Evolutionary conservation across 148 eudicot genomes (phyloP).

Genomic region (Heliamphora exappendiculata): DNA sequence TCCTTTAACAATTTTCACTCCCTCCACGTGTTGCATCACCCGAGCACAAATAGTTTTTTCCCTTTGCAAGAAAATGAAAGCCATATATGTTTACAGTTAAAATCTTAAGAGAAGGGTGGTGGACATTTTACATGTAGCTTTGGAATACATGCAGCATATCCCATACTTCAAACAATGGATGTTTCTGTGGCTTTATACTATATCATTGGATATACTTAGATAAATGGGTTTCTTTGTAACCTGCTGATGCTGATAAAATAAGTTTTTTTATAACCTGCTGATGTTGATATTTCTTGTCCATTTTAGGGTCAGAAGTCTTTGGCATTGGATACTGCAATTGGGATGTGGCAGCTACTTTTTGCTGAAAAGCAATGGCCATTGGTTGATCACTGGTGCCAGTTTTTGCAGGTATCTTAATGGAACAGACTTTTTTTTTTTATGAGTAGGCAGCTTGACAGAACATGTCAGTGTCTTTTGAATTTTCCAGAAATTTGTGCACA

Average conservation of each 20-base stretch:
- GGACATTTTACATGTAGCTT: neutral
- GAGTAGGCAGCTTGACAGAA: neutral
- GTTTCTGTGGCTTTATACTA: neutral
- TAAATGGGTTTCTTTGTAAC: neutral
- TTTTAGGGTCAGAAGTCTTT: constrained; percentile 91
- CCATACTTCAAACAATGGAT: too few species aligned
- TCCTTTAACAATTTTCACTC: too few species aligned
- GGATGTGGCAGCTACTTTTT: constrained; percentile 92
- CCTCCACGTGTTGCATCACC: too few species aligned
- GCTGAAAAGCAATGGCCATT: constrained; percentile 89
- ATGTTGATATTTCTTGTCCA: constrained; percentile 1
- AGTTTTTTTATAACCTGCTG: neutral
- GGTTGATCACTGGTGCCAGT: constrained; percentile 92
- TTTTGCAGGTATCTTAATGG: constrained; percentile 61
- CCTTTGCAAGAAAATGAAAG: neutral
- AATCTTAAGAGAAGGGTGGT: too few species aligned
- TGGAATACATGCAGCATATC: neutral
- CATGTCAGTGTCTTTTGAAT: neutral
- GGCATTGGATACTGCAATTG: constrained; percentile 94
- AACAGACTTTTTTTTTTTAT: neutral
- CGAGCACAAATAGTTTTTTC: neutral
- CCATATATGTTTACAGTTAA: neutral
- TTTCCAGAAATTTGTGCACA: neutral
- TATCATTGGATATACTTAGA: neutral
- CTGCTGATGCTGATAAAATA: constrained; percentile 2